A percentile compares a stretch with the other conserved stretches of the same genome.
Conservation (phyloP, 176 grass and related monocot genomes). For the Stipa capillata region DNA sequence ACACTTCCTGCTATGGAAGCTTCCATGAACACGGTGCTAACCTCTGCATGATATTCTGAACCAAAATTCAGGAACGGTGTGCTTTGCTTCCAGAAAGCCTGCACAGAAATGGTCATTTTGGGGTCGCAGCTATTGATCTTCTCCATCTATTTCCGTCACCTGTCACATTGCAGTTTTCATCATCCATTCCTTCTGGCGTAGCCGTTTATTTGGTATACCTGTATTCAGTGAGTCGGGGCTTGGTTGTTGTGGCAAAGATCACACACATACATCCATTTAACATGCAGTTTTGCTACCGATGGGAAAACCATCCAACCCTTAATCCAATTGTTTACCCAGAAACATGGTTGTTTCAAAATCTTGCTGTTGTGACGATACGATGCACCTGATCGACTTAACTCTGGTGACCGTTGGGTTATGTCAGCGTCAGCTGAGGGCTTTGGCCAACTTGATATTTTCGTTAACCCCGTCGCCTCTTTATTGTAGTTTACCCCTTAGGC, state of each 20-base stretch:
- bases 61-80: constrained; percentile 56
- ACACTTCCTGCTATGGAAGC: background rate
- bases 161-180: background rate
- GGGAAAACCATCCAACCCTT: too few relatives aligned
- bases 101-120: constrained; percentile 90
- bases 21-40: background rate
- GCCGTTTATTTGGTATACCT: background rate
- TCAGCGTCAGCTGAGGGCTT: too few relatives aligned
- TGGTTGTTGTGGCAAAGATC: background rate
- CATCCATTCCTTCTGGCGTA: background rate
- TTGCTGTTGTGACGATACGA: background rate
- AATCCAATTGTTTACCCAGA: background rate
- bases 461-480: too few relatives aligned
- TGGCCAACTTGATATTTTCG: too few relatives aligned
- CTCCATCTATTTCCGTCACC: too few relatives aligned
- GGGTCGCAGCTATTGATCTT: constrained; percentile 83
- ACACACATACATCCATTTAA: background rate
- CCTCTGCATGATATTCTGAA: background rate
- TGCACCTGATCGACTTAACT: background rate
- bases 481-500: too few relatives aligned
- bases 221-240: background rate
- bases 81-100: constrained; percentile 86
- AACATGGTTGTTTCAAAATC: too few relatives aligned
- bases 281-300: too few relatives aligned
- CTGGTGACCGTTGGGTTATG: too few relatives aligned